Base-by-base conservation (phyloP, 2,329 filamentous ascomycete species). In the Botrytis byssoidea region DNA sequence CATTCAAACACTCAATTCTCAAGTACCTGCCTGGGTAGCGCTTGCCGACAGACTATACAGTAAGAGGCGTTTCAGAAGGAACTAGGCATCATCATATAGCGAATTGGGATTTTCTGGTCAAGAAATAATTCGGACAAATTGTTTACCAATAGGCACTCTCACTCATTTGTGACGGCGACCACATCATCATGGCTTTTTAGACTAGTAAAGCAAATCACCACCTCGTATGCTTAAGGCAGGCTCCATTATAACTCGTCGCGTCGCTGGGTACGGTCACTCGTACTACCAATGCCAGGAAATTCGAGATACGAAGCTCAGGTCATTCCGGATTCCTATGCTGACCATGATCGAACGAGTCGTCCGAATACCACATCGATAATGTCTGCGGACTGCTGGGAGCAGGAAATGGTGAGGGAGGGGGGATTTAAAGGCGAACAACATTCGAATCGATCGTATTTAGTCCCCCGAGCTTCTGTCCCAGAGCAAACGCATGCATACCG, bases 161-260 rank as follows among this genome's bases (percentile, higher is more conserved):
- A 29, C 57, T 51, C 51, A 42, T 35, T 42, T 37, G 64, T 42
- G 73, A 74, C 70, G 74, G 72, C 65, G 40, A 74, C 74, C 71
- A 75, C 59, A 74, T 76, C 75, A 79, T 72, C 71, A 80, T 80
- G 79, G 74, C 73, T 69, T 74, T 76, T 61, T 80, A 70, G 78
- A 74, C 69, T 61, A 68, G 72, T 69, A 72, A 10, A 61, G 25
- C 63, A 40, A 71, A 44, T 42, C 48, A 57, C 67, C 71, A 74
- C 74, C 29, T 77, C 76, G 74, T 74, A 74, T 75, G 77, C 73
- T 70, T 74, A 37, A 77, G 73, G 70, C 74, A 77, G 73, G 70
- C 74, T 67, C 68, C 63, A 76, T 67, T 71, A 71, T 67, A 67
- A 51, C 61, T 74, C 69, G 75, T 78, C 75, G 74, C 69, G 75